A percentile compares a stretch with the other conserved stretches of the same genome.
Conservation (phyloP, 75 land plant species). For the Cupressus sempervirens region DNA sequence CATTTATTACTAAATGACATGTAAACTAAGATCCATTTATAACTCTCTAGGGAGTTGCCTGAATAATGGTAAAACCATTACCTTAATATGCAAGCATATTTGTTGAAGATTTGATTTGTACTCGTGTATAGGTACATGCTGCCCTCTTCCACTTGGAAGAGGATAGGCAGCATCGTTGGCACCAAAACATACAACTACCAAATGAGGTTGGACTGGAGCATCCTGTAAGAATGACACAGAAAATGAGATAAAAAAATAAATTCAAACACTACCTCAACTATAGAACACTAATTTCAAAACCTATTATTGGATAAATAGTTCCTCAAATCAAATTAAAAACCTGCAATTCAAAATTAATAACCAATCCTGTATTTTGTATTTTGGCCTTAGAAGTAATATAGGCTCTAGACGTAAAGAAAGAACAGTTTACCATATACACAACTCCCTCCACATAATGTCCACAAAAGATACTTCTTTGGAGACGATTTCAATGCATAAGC, state of each 20-base stretch:
- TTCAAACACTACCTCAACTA: background rate
- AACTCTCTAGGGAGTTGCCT: background rate
- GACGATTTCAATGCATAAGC: too few relatives aligned
- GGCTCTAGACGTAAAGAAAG: too few relatives aligned
- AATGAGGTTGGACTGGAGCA: constrained; percentile 25
- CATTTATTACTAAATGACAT: background rate
- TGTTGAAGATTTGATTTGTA: constrained; percentile 29
- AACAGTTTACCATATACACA: too few relatives aligned
- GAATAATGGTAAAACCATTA: background rate
- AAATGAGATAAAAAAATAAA: background rate
- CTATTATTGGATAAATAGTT: background rate
- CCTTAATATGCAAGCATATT: constrained; percentile 32
- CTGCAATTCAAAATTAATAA: background rate
- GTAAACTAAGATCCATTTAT: background rate
- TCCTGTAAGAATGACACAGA: constrained; percentile 16
- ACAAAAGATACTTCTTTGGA: too few relatives aligned
- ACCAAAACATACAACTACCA: constrained; percentile 42
- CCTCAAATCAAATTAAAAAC: background rate
- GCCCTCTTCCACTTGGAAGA: constrained; percentile 43
- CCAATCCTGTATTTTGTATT: background rate
- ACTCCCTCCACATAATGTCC: too few relatives aligned
- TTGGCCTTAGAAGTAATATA: too few relatives aligned
- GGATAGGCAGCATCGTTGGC: constrained; percentile 51
- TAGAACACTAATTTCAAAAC: background rate
- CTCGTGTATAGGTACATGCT: constrained; percentile 38